Conservation (phyloP, 495 filamentous ascomycete genomes). For the Penicillium desertorum region DNA sequence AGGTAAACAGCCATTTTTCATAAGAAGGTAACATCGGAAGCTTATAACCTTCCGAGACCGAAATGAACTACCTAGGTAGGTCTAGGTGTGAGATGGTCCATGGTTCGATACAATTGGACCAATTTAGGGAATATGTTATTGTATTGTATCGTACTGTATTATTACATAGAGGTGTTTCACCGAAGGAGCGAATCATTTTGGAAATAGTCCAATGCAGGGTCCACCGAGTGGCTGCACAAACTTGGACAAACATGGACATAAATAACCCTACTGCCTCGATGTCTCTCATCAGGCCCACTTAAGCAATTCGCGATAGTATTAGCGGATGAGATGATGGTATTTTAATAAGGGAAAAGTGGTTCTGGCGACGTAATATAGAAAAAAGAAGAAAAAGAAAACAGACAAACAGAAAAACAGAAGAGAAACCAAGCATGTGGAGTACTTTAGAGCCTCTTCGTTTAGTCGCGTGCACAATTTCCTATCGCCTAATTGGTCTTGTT, state of each 20-base stretch:
- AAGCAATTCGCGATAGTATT: too few relatives aligned
- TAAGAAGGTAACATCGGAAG: neutral
- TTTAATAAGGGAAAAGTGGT: slow-evolving; percentile 3
- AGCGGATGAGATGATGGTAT: neutral
- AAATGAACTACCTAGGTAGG: too few relatives aligned
- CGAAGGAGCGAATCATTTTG: neutral
- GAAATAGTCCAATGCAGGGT: slow-evolving; percentile 11
- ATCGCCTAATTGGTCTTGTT: slow-evolving; percentile 9
- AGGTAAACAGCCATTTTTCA: neutral
- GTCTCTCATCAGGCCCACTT: neutral
- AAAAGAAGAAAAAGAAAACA: neutral
- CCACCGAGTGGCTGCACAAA: slow-evolving; percentile 7
- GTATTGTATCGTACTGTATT: neutral
- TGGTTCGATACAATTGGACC: too few relatives aligned
- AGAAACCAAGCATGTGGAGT: slow-evolving; percentile 7
- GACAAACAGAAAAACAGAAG: neutral
- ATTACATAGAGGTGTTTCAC: neutral
- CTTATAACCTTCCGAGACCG: neutral
- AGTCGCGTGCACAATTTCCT: slow-evolving; percentile 12
- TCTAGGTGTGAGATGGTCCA: too few relatives aligned
- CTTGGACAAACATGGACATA: neutral
- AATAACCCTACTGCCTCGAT: neutral
- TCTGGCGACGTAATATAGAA: neutral
- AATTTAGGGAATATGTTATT: too few relatives aligned
- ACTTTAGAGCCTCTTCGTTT: slow-evolving; percentile 3